Evolutionary conservation across 495 filamentous ascomycete genomes (phyloP), one percentile per base, ranked within the genome.

Genomic region (Articulospora tetracladia): DNA sequence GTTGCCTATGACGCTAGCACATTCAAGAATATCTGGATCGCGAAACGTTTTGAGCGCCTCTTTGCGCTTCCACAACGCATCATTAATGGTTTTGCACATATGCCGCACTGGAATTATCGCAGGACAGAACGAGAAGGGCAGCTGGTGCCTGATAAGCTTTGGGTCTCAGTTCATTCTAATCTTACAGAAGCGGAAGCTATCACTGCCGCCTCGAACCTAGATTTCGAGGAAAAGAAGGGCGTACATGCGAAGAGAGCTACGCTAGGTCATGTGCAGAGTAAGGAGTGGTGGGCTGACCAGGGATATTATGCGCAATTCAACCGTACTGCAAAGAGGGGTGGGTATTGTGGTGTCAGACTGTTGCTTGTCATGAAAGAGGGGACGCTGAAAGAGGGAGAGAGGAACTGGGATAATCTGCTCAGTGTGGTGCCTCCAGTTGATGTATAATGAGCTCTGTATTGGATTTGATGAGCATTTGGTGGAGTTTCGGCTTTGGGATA

Each of bases 1-100:
- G 82, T 86, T 25, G 84, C 88, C 0, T 91, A 91, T 60, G 75
- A 78, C 30, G 64, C 71, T 23, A 58, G 57, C 1, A 82, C 84
- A 0, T 74, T 86, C 12, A 72, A 74, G 1, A 86, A 80, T 80
- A 70, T 89, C 2, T 70, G 75, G 17, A 67, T 79, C 25, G 80
- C 79, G 3, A 77, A 77, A 53, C 78, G 80, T 13, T 80, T 86
- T 55, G 88, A 91, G 65, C 75, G 79, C 6, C 70, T 88, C 4
- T 83, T 86, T 54, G 68, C 72, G 2, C 71, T 79, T 3, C 74
- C 79, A 2, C 86, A 89, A 57, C 71, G 72, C 24, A 27, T 90
- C n/a, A 65, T 76, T 25, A 85, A 80, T 51, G 73, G 71, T 54
- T 50, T 85, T 2, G 69, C 76, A 25, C 78, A 79, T 8, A 66